Evolutionary conservation across 352 stramenopile species (phyloP), one percentile per base, ranked within the genome.

Genomic region (Globisporangium nodosum): DNA sequence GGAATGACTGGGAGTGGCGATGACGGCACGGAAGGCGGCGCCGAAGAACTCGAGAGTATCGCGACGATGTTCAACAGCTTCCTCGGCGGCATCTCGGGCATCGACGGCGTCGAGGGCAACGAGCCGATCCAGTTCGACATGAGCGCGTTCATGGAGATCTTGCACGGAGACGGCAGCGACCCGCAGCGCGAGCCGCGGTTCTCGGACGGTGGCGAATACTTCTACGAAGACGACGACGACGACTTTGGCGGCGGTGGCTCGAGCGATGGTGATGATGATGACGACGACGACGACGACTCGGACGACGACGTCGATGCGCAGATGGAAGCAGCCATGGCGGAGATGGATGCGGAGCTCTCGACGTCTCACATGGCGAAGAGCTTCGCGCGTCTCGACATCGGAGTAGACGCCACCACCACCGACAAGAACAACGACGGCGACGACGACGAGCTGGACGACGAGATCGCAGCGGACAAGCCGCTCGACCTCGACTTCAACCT

Each of bases 401-500:
- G 18, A 21, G 27, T 43, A 50, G 11, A 5, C 7, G 5, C 13
- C 20, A 9, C 11, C 24, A 8, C 15, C 9, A 15, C 20, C 16
- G 5, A 31, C 18, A 33, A 18, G n/a, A 4, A 7, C 16, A 9
- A 42, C 6, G 37, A 1, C 2, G 18, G 6, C 43, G n/a, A 21
- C 20, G 30, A 54, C 37, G 6, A 2, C 31, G 59, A 52, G n/a
- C 46, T 45, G 21, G 51, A 69, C 31, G 15, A 74, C 31, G 58
- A 72, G 3, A 46, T 53, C 66, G 18, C 33, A 3, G 63, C 73
- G 3, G 56, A 73, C 47, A 75, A 79, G 46, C 78, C 81, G 20
- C 62, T 93, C 42, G 76, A 94, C 52, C 48, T 94, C 45, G 81
- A 95, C 65, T 92, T 85, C 54, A 88, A 95, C 64, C 54, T 95